Conservation (phyloP, 2,329 filamentous ascomycete genomes). For the Stenocarpella maydis region DNA sequence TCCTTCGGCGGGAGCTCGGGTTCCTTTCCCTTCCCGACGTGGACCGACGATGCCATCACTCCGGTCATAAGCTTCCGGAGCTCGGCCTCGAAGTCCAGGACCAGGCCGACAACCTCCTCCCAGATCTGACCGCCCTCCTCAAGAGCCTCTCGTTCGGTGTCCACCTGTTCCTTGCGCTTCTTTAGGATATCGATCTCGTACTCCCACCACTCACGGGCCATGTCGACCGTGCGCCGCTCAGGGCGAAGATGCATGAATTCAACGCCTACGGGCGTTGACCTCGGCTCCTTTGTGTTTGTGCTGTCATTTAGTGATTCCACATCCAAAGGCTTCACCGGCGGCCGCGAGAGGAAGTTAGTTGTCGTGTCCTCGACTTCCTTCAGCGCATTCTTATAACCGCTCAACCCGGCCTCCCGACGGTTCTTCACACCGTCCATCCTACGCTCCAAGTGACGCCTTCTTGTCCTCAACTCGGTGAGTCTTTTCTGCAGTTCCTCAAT, state of each 20-base stretch:
- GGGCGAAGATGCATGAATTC: constrained; percentile 69
- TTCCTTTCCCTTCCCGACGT: constrained; percentile 44
- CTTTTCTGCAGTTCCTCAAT: constrained; percentile 73
- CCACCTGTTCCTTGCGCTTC: constrained; percentile 62
- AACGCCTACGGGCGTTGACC: constrained; percentile 49
- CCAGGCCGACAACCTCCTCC: constrained; percentile 66
- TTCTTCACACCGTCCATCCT: constrained; percentile 71
- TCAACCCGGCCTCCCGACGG: constrained; percentile 73
- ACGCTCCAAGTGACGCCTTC: constrained; percentile 65
- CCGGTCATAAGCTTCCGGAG: constrained; percentile 64
- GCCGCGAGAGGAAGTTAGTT: constrained; percentile 63
- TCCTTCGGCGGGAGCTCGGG: constrained; percentile 45
- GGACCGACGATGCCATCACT: constrained; percentile 36
- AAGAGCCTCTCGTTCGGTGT: constrained; percentile 70
- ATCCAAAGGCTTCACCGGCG: constrained; percentile 63
- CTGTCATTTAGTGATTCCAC: constrained; percentile 48
- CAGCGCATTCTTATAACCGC: constrained; percentile 74
- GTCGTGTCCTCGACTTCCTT: constrained; percentile 72
- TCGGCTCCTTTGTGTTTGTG: constrained; percentile 34
- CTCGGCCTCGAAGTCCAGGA: constrained; percentile 72
- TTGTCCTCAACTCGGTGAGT: constrained; percentile 66
- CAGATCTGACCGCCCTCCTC: constrained; percentile 73
- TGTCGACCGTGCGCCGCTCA: constrained; percentile 71
- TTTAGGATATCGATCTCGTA: constrained; percentile 67
- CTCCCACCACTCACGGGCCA: constrained; percentile 77